Base-by-base conservation (phyloP, 2,329 filamentous ascomycete species). In the Fusarium brachygibbosum region DNA sequence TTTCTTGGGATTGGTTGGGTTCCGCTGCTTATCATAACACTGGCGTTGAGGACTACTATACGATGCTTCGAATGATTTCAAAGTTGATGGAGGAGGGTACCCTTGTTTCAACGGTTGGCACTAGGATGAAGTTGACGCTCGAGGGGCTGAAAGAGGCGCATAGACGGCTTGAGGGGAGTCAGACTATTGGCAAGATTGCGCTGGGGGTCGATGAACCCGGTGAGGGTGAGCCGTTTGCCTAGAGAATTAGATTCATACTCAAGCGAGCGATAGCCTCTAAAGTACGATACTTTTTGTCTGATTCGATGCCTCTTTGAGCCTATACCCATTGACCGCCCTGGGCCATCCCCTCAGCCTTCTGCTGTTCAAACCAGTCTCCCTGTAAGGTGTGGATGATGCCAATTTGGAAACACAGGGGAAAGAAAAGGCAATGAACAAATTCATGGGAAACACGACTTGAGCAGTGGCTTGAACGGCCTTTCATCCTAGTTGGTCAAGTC, bases 11-110 rank as follows among this genome's bases (percentile, higher is more conserved):
- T 8, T 58, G 38, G 56, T 1, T 58, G 4, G 56, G 38, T 3
- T 58, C 56, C 17, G 56, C 56, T 14, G 56, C 31, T 1, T 58
- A 58, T 21, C 56, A 55, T 55, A 10, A 21, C 2, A 38, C 38
- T 3, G 10, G 32, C 5, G 14, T 54, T 32, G 49, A 58, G 5
- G 7, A 21, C 9, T 45, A 54, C 7, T 23, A 54, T 6, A n/a
- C 31, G 10, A 55, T 58, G n/a, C 11, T 58, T 1, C 40, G 40
- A 5, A 28, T 32, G 0, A 29, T 55, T 3, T 35, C 49, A 1
- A 2, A n/a, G 2, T 17, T 32, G 11, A 45, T 58, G 40, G 25
- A 40, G 6, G 32, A 58, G 0, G 17, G 32, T 0, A 34, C 28
- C 0, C 2, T 54, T 6, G 32, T 54, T 0, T 19, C 55, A 2